Conservation (phyloP, 345 rosid species). For the Leavenworthia alabamica region DNA sequence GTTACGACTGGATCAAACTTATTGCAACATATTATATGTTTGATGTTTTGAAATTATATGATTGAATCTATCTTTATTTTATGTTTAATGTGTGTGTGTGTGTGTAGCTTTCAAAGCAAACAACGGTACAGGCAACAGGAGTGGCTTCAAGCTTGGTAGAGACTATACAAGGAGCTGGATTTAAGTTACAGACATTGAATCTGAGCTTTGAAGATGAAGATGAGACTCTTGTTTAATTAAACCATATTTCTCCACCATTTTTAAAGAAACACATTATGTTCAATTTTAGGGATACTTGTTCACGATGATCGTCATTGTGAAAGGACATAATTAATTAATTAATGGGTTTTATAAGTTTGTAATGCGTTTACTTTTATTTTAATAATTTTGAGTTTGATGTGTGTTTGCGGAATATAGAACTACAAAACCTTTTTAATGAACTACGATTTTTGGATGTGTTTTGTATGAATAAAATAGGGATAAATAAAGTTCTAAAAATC, state of each 20-base stretch:
- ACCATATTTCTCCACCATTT: neutral
- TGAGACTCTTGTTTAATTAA: conserved; percentile 34
- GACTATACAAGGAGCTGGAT: conserved; percentile 74
- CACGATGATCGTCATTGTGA: neutral
- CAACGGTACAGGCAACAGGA: conserved; percentile 81
- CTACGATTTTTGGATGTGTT: neutral
- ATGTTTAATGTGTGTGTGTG: neutral
- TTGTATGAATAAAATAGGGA: neutral
- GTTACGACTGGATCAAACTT: neutral
- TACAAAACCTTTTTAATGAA: neutral
- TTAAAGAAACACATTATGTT: conserved; percentile 11
- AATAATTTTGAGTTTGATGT: conserved; percentile 3
- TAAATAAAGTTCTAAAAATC: neutral
- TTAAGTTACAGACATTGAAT: conserved; percentile 82
- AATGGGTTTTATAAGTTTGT: neutral
- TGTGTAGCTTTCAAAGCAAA: conserved; percentile 61
- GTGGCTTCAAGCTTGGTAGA: conserved; percentile 81
- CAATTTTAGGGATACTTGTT: neutral
- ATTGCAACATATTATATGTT: neutral
- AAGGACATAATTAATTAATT: neutral
- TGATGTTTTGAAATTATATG: neutral
- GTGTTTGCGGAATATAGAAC: conserved; percentile 5
- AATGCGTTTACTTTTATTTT: conserved; percentile 3
- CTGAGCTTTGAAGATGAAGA: conserved; percentile 80
- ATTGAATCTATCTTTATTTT: neutral